Conservation (phyloP, 2,329 filamentous ascomycete genomes). For the Phyllosticta citriasiana region DNA sequence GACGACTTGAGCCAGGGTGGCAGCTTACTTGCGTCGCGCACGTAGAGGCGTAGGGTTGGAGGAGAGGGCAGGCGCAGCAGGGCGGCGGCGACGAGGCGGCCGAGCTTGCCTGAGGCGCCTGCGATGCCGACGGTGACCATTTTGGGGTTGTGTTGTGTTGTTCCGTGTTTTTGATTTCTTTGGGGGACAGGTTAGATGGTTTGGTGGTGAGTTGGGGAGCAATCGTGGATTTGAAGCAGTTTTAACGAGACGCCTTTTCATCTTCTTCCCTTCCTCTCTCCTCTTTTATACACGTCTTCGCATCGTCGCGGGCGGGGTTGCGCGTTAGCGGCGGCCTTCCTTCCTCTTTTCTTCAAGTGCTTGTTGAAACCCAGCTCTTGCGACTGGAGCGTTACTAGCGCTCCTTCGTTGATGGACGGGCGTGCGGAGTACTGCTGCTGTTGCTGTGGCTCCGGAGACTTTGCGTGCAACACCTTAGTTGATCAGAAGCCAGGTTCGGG, state of each 20-base stretch:
- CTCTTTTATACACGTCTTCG: background rate
- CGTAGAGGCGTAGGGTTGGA: slow-evolving; percentile 19
- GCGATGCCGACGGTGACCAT: slow-evolving; percentile 19
- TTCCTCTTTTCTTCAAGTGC: background rate
- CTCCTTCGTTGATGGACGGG: background rate
- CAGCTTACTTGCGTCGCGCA: slow-evolving; percentile 21
- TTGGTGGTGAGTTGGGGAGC: background rate
- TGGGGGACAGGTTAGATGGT: background rate
- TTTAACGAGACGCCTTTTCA: too few species aligned
- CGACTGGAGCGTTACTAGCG: background rate
- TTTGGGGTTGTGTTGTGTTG: background rate
- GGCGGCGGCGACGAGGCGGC: slow-evolving; percentile 17
- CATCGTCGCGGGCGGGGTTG: background rate
- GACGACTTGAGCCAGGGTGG: slow-evolving; percentile 10
- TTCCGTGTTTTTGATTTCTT: background rate
- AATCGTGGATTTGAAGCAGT: too few species aligned
- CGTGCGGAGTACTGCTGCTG: too few species aligned
- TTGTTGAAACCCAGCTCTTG: background rate
- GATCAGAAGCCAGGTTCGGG: too few species aligned
- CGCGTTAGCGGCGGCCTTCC: background rate
- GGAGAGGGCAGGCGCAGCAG: slow-evolving; percentile 21
- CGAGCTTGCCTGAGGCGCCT: slow-evolving; percentile 28
- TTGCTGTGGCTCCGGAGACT: too few species aligned
- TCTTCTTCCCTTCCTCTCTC: too few species aligned
- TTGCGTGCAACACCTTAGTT: too few species aligned